These are phyloP conservation scores for Apiotrichum brassicae DNA, from an alignment of 1,284 basidiomycete species.

Conservation along the genomic window DNA sequence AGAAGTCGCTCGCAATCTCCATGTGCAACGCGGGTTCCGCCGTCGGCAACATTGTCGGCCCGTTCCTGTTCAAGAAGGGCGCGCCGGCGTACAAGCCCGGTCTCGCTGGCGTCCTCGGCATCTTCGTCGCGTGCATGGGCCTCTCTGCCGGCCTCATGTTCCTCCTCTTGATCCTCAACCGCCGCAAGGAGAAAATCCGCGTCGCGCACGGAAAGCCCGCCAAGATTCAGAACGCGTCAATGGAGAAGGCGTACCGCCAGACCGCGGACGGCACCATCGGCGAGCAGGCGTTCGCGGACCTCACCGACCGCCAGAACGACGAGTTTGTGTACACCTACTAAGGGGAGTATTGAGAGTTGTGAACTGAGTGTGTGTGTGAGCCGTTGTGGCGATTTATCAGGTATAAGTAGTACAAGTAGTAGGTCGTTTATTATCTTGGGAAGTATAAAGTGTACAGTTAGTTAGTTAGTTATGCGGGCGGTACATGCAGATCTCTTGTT, in stretches of 20 bases:
- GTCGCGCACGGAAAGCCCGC: conserved; percentile 38
- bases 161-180: conserved; percentile 29
- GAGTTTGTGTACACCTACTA: conserved; percentile 31
- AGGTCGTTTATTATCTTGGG: too few species aligned
- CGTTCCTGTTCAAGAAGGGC: conserved; percentile 18
- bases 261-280: conserved; percentile 19
- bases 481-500: too few species aligned
- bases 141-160: conserved; percentile 11
- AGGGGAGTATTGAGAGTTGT: too few species aligned
- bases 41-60: conserved; percentile 28
- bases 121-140: conserved; percentile 25
- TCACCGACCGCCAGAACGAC: conserved; percentile 29
- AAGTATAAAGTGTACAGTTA: too few species aligned
- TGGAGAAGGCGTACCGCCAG: conserved; percentile 19
- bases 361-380: too few species aligned
- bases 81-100: conserved; percentile 27
- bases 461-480: too few species aligned
- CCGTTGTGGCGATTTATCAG: too few species aligned
- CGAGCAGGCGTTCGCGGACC: conserved; percentile 29
- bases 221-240: conserved; percentile 35
- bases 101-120: conserved; percentile 27
- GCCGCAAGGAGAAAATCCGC: conserved; percentile 33
- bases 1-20: conserved; percentile 32
- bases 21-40: conserved; percentile 27
- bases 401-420: too few species aligned